Evolutionary conservation across 2,329 filamentous ascomycete genomes (phyloP).

Genomic region (Ploettnerulaceae sp.): DNA sequence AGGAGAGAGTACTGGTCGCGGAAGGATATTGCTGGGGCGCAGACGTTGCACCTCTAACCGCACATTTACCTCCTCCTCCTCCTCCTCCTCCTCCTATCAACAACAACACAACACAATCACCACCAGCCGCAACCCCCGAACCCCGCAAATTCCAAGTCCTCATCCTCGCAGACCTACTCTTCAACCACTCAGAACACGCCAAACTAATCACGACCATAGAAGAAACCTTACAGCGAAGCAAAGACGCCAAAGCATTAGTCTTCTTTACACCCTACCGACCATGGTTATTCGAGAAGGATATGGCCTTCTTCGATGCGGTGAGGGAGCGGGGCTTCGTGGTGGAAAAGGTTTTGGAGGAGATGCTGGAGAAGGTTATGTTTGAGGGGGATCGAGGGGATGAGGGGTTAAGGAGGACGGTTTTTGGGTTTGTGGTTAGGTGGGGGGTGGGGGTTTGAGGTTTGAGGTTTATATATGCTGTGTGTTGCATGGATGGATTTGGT

Average conservation of each 20-base stretch:
- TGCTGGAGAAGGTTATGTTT: slow-evolving; percentile 84
- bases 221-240: slow-evolving; percentile 53
- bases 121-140: too few relatives aligned
- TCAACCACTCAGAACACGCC: slow-evolving; percentile 82
- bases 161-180: slow-evolving; percentile 83
- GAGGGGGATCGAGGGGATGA: slow-evolving; percentile 84
- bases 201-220: slow-evolving; percentile 71
- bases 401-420: slow-evolving; percentile 71
- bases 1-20: slow-evolving; percentile 43
- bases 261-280: slow-evolving; percentile 95
- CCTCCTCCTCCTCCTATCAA: not conserved
- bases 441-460: too few relatives aligned
- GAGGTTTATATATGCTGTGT: too few relatives aligned
- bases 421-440: slow-evolving; percentile 33
- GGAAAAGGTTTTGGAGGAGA: slow-evolving; percentile 73
- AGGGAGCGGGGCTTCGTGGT: slow-evolving; percentile 67
- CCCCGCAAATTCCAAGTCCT: slow-evolving; percentile 88
- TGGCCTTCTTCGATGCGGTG: slow-evolving; percentile 79
- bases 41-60: slow-evolving; percentile 52
- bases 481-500: too few relatives aligned
- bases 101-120: too few relatives aligned
- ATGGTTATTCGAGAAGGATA: slow-evolving; percentile 80
- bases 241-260: slow-evolving; percentile 56
- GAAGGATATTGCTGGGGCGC: slow-evolving; percentile 83
- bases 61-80: slow-evolving; percentile 42